Evolutionary conservation across 2,329 filamentous ascomycete genomes (phyloP).

Genomic region (Thermoascus crustaceus): DNA sequence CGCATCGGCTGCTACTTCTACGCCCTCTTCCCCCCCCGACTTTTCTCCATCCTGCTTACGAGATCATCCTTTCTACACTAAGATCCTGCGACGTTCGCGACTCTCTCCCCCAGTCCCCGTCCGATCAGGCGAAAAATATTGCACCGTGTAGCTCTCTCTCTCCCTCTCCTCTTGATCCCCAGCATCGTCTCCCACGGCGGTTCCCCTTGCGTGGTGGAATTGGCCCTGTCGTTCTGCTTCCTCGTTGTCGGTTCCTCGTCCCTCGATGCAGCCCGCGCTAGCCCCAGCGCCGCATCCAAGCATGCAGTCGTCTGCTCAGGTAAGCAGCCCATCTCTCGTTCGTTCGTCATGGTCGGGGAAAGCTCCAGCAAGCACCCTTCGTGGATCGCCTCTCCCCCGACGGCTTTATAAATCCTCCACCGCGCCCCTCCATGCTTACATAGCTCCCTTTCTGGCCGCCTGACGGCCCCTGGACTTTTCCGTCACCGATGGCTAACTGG

Average conservation of each 20-base stretch:
- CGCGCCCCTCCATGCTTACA: constrained; percentile 4
- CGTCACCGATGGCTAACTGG: constrained; percentile 9
- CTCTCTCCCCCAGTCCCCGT: constrained; percentile 1
- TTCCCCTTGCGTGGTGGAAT: constrained; percentile 10
- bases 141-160: no score
- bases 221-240: constrained; percentile 9
- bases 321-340: constrained; percentile 34
- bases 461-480: neutral
- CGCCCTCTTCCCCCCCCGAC: constrained; percentile 1
- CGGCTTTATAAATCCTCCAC: neutral
- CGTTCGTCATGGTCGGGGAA: no score
- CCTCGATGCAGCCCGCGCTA: constrained; percentile 38
- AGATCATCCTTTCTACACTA: constrained; percentile 11
- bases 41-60: constrained; percentile 15
- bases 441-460: constrained; percentile 2
- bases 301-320: constrained; percentile 45
- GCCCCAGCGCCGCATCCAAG: constrained; percentile 42
- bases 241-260: constrained; percentile 10
- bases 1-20: constrained; percentile 1
- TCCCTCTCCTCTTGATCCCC: no score
- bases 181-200: constrained; percentile 5
- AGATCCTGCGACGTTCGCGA: constrained; percentile 2
- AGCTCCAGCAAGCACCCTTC: no score
- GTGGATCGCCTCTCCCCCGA: no score
- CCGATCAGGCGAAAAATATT: no score